Percentiles rank a stretch among this genome's conserved stretches.
Conservation (phyloP, 2,329 filamentous ascomycete species). For the Trichoderma afroharzianum region DNA sequence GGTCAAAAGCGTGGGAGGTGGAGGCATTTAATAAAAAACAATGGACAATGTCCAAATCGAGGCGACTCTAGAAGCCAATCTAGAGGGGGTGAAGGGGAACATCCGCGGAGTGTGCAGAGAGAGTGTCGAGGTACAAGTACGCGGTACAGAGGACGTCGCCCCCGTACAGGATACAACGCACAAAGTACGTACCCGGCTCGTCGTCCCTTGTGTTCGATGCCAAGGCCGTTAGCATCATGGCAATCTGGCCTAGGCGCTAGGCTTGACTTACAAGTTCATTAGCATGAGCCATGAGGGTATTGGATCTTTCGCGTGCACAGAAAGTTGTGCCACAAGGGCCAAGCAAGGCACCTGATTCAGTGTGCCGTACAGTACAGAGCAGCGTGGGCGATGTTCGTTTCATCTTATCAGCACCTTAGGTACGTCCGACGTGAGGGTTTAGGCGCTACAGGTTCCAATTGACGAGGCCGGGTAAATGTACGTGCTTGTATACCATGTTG, state of each 20-base stretch:
- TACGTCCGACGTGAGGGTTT: neutral
- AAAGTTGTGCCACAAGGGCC: neutral
- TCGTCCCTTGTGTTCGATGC: neutral
- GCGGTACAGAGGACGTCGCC: neutral
- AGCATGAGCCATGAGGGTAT: neutral
- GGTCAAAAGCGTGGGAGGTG: conserved; percentile 14
- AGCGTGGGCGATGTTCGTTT: neutral
- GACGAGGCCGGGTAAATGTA: neutral
- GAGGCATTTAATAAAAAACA: conserved; percentile 20
- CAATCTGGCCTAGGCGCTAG: neutral
- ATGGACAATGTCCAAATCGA: neutral
- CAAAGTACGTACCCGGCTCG: neutral
- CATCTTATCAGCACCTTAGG: neutral
- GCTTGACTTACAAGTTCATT: neutral
- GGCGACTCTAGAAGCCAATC: neutral
- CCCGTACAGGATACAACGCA: neutral
- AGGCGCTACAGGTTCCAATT: neutral
- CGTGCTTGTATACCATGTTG: neutral
- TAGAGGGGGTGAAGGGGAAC: neutral
- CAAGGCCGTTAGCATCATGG: conserved; percentile 1
- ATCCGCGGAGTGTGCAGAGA: neutral
- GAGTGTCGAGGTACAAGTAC: neutral
- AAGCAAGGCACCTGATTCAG: neutral
- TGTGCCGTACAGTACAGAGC: neutral
- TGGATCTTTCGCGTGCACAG: neutral